Evolutionary conservation across 306 rosid genomes (phyloP).

Genomic region (Canavalia gladiata): DNA sequence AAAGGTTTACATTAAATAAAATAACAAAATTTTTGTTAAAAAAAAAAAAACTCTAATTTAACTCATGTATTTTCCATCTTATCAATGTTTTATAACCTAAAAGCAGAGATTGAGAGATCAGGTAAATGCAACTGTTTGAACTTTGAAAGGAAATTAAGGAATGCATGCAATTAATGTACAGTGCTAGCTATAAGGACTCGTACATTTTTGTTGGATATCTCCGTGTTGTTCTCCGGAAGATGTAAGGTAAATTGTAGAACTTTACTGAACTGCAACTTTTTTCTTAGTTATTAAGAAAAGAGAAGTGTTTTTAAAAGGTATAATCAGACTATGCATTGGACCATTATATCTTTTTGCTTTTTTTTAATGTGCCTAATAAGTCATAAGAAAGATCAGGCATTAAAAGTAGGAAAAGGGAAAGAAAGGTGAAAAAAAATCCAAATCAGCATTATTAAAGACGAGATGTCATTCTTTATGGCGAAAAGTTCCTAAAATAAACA

Average conservation of each 20-base stretch:
- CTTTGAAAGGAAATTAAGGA: neutral
- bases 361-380: conserved; percentile 26
- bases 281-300: conserved; percentile 49
- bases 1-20: no score
- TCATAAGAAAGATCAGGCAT: conserved; percentile 7
- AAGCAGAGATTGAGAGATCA: neutral
- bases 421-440: neutral
- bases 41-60: neutral
- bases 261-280: neutral
- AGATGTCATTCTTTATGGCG: neutral
- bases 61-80: neutral
- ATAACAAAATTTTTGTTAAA: no score
- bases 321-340: conserved; percentile 17
- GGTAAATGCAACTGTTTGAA: neutral
- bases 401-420: conserved; percentile 3
- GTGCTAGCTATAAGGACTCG: neutral
- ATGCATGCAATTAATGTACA: neutral
- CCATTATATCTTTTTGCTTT: conserved; percentile 33
- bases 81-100: neutral
- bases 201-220: neutral
- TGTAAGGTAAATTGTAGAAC: neutral
- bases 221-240: neutral
- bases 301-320: conserved; percentile 49
- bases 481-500: conserved; percentile 19
- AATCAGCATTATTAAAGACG: conserved; percentile 30